These are phyloP conservation scores for Dioscorea zingiberensis DNA, from an alignment of 106 monocot genomes.

Conservation along the genomic window DNA sequence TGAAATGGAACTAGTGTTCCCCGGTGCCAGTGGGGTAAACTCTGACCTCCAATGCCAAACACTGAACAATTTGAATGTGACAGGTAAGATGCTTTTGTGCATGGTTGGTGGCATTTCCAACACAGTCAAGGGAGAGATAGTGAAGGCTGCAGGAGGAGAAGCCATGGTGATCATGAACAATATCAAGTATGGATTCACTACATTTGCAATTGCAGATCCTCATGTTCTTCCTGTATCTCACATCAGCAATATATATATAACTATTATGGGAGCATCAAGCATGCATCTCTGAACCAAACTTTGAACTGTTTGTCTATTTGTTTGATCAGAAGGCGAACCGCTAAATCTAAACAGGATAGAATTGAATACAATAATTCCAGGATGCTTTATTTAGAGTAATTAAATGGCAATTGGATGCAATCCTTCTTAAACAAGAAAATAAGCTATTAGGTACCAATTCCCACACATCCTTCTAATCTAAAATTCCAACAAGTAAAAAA, in stretches of 20 bases:
- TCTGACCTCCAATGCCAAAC: background rate
- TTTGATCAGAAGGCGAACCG: no score
- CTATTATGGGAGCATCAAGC: no score
- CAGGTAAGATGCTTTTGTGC: slow-evolving; percentile 7
- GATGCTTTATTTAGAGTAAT: no score
- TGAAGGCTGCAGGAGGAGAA: background rate
- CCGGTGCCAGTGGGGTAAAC: background rate
- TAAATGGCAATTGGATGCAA: no score
- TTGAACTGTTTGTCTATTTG: no score
- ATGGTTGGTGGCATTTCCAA: background rate
- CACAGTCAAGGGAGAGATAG: background rate
- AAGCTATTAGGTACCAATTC: no score
- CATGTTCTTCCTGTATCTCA: background rate
- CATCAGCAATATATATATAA: background rate
- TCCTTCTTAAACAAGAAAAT: no score
- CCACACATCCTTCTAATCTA: no score
- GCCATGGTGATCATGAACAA: background rate
- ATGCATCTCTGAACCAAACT: no score
- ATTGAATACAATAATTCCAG: no score
- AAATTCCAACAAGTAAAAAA: no score
- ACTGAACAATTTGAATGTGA: background rate
- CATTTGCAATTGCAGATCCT: background rate
- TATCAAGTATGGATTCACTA: background rate
- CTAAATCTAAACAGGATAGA: no score
- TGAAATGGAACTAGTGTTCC: background rate